Evolutionary conservation across 1,284 basidiomycete species (phyloP), one percentile per base, ranked within the genome.

Genomic region (Trametes polyzona): DNA sequence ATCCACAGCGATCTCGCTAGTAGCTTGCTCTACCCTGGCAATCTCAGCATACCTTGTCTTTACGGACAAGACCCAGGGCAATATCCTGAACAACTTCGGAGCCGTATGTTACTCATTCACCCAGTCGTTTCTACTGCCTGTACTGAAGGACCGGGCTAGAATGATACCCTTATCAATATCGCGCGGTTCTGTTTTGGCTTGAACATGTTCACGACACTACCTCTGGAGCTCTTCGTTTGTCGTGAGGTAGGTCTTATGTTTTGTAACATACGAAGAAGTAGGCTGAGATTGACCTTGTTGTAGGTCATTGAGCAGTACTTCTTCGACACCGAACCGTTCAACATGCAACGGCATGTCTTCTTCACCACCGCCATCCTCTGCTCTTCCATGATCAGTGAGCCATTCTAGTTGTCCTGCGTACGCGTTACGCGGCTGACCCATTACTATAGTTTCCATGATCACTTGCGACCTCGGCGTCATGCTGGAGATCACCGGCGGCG

Each of bases 171-270:
- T 55, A 95, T 96, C 74, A 96, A 98, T 71, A 81, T 98, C 52
- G 96, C 96, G 6, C 84, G 96, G 21, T 93, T 98, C 67, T 95
- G 92, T 68, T 98, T 99, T 68, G 96, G 96, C 4, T 74, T 96
- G 59, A 99, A 99, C 75, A 99, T 99, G 96, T 96, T 97, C 67
- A 97, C 96, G 1, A 99, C 96, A 0, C 83, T 96, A 17, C 95
- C 95, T 0, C 78, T 98, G 46, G 95, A 98, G 69, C 79, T 95
- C 19, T 97, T 98, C 70, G 95, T 98, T 14, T 97, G 95, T 68
- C 83, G 95, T 76, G 95, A 98, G 79, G 93, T 90, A 57, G 57
- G 65, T 63, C 42, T 66, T 2, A 17, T 17, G 3, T 24, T 8
- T n/a, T 8, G 11, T n/a, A 7, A 19, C 10, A 2, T 6, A 14